Evolutionary conservation across 1,284 basidiomycete species (phyloP).

Genomic region (Pyrrhoderma noxium): DNA sequence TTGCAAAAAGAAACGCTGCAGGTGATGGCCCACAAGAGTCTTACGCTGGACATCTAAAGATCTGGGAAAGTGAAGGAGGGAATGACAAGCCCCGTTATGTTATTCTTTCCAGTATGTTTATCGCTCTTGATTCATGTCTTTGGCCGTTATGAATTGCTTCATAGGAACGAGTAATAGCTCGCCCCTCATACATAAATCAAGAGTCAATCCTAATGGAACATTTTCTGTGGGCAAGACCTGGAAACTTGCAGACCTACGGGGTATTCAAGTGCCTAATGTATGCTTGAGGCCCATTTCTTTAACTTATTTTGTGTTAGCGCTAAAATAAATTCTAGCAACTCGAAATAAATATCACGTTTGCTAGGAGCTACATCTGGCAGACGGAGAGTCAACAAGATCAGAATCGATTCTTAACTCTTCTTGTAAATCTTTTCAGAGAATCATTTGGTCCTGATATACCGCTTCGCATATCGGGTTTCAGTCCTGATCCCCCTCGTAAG

Average conservation of each 20-base stretch:
- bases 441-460: neutral
- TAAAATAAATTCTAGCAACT: constrained; percentile 3
- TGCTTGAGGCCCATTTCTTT: constrained; percentile 23
- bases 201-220: constrained; percentile 88
- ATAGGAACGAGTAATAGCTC: constrained; percentile 57
- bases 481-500: constrained; percentile 3
- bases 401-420: constrained; percentile 8
- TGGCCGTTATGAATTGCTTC: constrained; percentile 13
- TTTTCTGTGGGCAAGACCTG: constrained; percentile 99
- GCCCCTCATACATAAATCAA: constrained; percentile 90
- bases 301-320: neutral
- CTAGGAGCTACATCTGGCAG: constrained; percentile 16
- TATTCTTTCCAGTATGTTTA: constrained; percentile 72
- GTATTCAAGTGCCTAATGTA: constrained; percentile 71
- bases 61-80: constrained; percentile 58
- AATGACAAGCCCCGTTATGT: constrained; percentile 83
- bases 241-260: constrained; percentile 77
- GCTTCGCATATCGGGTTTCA: constrained; percentile 13
- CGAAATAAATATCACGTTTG: constrained; percentile 16
- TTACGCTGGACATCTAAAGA: constrained; percentile 82
- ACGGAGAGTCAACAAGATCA: constrained; percentile 14
- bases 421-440: constrained; percentile 10
- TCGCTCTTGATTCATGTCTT: neutral
- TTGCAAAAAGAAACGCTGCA: constrained; percentile 59
- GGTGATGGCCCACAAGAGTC: constrained; percentile 58